These are phyloP conservation scores for Cicer cuneatum DNA, from an alignment of 306 rosid genomes.

Conservation along the genomic window DNA sequence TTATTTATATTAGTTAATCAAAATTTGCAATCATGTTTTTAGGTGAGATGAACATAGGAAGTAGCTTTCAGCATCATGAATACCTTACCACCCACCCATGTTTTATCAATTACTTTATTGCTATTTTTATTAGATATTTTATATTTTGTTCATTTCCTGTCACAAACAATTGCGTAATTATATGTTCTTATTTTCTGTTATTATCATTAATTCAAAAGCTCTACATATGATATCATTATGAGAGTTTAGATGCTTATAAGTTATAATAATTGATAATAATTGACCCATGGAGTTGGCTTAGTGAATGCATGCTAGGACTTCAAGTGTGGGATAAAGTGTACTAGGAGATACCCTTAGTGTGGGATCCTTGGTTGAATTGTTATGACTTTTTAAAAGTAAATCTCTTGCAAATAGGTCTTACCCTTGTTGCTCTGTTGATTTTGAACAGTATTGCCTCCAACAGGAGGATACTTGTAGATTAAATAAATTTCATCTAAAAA, in stretches of 20 bases:
- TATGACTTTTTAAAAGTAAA: background rate
- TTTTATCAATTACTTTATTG: conserved; percentile 7
- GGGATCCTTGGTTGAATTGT: background rate
- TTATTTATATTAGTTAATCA: background rate
- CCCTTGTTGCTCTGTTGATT: background rate
- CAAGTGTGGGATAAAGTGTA: background rate
- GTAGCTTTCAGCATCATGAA: conserved; percentile 4
- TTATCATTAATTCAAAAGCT: background rate
- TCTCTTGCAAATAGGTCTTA: background rate
- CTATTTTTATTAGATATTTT: background rate
- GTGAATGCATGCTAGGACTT: background rate
- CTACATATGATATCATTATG: background rate
- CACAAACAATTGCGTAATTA: background rate
- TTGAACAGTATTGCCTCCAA: background rate
- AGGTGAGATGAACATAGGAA: conserved; percentile 19
- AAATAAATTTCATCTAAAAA: background rate
- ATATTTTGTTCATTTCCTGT: background rate
- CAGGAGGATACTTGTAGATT: background rate
- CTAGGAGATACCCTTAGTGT: background rate
- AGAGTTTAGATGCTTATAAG: conserved; percentile 4
- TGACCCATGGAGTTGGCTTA: background rate
- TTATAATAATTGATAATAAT: background rate
- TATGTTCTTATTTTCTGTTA: conserved; percentile 16
- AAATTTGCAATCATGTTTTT: conserved; percentile 3
- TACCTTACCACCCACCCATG: background rate